A percentile compares a stretch with the other conserved stretches of the same genome.
phyloP scores from a whole-genome alignment of 1,284 basidiomycete species.

The Cryptococcus neoformans region DNA sequence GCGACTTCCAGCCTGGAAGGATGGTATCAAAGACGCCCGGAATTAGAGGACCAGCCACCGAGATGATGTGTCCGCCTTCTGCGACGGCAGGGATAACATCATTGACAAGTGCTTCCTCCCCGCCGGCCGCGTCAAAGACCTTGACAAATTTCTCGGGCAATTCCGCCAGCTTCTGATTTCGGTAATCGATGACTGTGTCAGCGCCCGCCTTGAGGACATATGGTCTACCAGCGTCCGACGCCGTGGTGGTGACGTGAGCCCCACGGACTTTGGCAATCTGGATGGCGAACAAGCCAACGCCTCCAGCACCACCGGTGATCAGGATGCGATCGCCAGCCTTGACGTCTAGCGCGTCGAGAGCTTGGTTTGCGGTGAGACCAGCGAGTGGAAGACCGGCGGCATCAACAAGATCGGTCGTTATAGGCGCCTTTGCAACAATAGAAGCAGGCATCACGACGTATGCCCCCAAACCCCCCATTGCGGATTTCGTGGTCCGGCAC shows the following conservation, averaged over 20 bases:
- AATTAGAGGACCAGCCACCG: no score
- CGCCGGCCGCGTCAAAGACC: no score
- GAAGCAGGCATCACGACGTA: conserved; percentile 3
- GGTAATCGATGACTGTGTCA: no score
- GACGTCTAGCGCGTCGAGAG: conserved; percentile 15
- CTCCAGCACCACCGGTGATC: conserved; percentile 6
- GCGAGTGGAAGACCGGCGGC: conserved; percentile 21
- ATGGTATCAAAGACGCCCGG: no score
- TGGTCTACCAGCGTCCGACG: no score
- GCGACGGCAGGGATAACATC: no score
- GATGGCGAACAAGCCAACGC: conserved; percentile 7
- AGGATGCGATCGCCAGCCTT: conserved; percentile 12
- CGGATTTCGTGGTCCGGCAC: not conserved
- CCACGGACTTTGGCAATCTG: conserved; percentile 6
- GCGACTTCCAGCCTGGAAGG: no score
- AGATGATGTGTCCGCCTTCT: no score
- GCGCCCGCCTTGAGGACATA: no score
- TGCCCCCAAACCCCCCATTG: not conserved
- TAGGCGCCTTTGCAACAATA: conserved; percentile 14
- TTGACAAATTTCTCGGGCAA: no score
- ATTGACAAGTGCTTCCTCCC: no score
- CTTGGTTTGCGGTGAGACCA: conserved; percentile 17
- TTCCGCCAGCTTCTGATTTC: no score
- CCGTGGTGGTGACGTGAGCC: conserved; percentile 4
- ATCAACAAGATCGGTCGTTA: conserved; percentile 6